Conservation (phyloP, 176 grass and related monocot genomes). For the Alloteropsis semialata region DNA sequence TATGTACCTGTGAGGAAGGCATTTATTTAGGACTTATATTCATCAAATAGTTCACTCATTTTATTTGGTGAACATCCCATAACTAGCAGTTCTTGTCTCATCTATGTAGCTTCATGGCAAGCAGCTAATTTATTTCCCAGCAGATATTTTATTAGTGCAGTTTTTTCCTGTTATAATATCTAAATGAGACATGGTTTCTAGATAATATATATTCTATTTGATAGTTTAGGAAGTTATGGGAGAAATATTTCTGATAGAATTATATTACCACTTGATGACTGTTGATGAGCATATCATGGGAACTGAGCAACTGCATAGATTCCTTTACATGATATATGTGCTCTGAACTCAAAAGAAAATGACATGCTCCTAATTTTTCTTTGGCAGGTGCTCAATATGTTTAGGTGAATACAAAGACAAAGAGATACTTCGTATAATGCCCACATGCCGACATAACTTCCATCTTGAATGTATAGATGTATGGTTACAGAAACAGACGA, state of each 20-base stretch:
- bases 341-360: not conserved
- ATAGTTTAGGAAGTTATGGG: not conserved
- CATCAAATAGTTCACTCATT: not conserved
- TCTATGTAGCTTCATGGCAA: not conserved
- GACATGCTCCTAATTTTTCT: conserved; percentile 15
- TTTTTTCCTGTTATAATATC: not conserved
- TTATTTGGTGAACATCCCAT: not conserved
- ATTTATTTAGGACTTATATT: conserved; percentile 10
- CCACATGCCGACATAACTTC: conserved; percentile 75
- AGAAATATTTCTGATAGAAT: not conserved
- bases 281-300: not conserved
- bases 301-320: not conserved
- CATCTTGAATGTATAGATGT: conserved; percentile 87
- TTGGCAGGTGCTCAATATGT: conserved; percentile 86
- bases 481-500: conserved; percentile 87
- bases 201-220: not conserved
- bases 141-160: not conserved
- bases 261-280: not conserved
- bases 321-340: not conserved
- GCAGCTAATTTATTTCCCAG: not conserved
- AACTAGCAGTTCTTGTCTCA: not conserved
- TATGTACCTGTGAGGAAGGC: not conserved
- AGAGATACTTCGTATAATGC: conserved; percentile 88
- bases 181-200: not conserved
- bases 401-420: conserved; percentile 90